Evolutionary conservation across 2,329 filamentous ascomycete genomes (phyloP).

Genomic region (Stemphylium vesicarium): DNA sequence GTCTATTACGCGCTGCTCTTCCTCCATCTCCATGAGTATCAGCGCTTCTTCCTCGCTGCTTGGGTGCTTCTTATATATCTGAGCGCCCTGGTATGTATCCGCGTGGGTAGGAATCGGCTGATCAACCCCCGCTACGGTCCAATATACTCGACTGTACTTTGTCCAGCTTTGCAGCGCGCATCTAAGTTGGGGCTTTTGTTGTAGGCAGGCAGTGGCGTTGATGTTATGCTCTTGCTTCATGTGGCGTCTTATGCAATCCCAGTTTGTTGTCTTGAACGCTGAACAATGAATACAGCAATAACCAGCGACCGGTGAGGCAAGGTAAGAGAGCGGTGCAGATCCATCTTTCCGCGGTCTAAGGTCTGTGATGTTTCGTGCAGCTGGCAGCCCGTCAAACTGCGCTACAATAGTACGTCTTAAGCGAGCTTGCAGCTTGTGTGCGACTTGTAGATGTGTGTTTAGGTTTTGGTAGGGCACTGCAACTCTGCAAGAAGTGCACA

Average conservation of each 20-base stretch:
- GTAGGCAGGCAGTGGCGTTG: slow-evolving; percentile 6
- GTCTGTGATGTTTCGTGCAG: slow-evolving; percentile 5
- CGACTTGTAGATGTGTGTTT: no score
- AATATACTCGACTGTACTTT: slow-evolving; percentile 15
- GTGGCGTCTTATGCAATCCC: slow-evolving; percentile 3
- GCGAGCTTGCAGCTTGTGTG: no score
- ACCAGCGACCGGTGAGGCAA: slow-evolving; percentile 6
- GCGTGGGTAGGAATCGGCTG: background rate
- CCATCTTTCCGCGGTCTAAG: slow-evolving; percentile 5
- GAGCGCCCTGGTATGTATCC: background rate
- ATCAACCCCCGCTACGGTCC: slow-evolving; percentile 4
- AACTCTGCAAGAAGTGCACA: no score
- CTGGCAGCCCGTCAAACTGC: slow-evolving; percentile 6
- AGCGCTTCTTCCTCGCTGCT: slow-evolving; percentile 6
- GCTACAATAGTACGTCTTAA: slow-evolving; percentile 6
- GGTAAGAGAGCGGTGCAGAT: slow-evolving; percentile 5
- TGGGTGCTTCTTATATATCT: background rate
- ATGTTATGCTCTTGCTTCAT: slow-evolving; percentile 13
- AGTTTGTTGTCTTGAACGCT: slow-evolving; percentile 14
- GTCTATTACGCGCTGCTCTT: slow-evolving; percentile 8
- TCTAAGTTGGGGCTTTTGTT: slow-evolving; percentile 8
- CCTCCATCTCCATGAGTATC: slow-evolving; percentile 10
- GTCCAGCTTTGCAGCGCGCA: slow-evolving; percentile 16
- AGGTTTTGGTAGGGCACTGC: no score
- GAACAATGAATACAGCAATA: slow-evolving; percentile 9